phyloP scores from a whole-genome alignment of 1,139 yeast species.

The Zygoascus meyerae region DNA sequence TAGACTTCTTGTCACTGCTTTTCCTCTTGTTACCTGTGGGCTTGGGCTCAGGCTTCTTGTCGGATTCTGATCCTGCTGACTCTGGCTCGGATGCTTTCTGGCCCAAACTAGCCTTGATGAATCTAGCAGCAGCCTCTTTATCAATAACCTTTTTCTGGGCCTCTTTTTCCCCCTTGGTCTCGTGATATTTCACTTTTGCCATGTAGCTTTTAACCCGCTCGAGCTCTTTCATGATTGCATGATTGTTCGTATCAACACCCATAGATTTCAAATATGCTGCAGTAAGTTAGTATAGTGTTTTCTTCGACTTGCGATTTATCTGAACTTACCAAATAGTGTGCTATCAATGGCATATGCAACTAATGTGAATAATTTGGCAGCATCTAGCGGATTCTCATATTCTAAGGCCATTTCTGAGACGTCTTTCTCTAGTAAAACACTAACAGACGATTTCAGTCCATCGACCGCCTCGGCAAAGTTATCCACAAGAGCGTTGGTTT shows the following conservation, averaged over 20 bases:
- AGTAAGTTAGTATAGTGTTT: conserved; percentile 33
- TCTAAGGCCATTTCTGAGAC: conserved; percentile 25
- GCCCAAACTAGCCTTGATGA: conserved; percentile 9
- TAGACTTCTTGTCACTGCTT: background rate
- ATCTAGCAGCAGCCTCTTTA: conserved; percentile 36
- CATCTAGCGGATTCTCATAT: conserved; percentile 29
- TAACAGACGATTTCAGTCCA: conserved; percentile 22
- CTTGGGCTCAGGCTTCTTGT: background rate
- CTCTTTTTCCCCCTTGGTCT: conserved; percentile 16
- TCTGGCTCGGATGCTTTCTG: background rate
- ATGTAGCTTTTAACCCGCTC: conserved; percentile 64
- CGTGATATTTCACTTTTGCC: conserved; percentile 50
- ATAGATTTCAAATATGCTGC: conserved; percentile 54
- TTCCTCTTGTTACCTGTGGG: background rate
- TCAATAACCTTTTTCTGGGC: conserved; percentile 21
- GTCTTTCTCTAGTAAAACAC: conserved; percentile 23
- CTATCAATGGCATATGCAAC: conserved; percentile 39
- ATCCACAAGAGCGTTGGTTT: conserved; percentile 22
- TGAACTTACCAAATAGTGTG: conserved; percentile 35
- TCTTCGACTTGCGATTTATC: background rate
- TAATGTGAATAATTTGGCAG: conserved; percentile 32
- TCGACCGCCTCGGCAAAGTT: conserved; percentile 28
- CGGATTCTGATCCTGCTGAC: background rate
- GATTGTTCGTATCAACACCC: conserved; percentile 54
- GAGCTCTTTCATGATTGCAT: conserved; percentile 66